These are phyloP conservation scores for Physcomitrellopsis africana DNA, from an alignment of 225 moss, liverwort and hornwort species.

Conservation along the genomic window DNA sequence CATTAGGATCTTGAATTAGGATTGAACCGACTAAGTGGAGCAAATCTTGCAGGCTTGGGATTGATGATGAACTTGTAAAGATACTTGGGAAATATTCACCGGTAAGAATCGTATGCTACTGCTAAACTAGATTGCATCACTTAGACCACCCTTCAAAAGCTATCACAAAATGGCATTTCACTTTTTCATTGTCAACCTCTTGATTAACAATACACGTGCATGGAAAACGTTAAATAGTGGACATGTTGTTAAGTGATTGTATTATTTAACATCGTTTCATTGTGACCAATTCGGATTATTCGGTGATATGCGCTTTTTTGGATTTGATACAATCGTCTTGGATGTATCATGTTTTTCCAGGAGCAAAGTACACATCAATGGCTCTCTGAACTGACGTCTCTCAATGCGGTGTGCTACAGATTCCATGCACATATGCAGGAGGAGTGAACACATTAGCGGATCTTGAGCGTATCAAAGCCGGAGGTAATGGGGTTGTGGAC, in stretches of 20 bases:
- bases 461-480: slow-evolving; percentile 78
- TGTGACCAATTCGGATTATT: not conserved
- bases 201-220: not conserved
- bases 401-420: slow-evolving; percentile 50
- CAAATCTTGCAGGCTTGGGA: slow-evolving; percentile 75
- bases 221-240: slow-evolving; percentile 2
- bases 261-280: not conserved
- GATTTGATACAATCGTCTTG: not conserved
- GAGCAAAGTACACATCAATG: not conserved
- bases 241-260: not conserved
- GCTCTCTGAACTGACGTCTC: slow-evolving; percentile 5
- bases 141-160: not conserved
- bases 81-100: slow-evolving; percentile 90
- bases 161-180: not conserved
- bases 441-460: slow-evolving; percentile 79
- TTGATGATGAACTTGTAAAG: slow-evolving; percentile 88
- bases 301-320: not conserved
- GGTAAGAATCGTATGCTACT: slow-evolving; percentile 49
- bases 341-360: not conserved
- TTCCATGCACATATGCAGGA: slow-evolving; percentile 92
- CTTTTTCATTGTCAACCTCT: not conserved
- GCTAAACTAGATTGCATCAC: slow-evolving; percentile 1
- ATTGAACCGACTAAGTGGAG: slow-evolving; percentile 22
- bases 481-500: slow-evolving; percentile 76
- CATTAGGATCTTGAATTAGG: slow-evolving; percentile 8